These are phyloP conservation scores for Vachellia collinsii DNA, from an alignment of 306 rosid genomes.

Conservation along the genomic window DNA sequence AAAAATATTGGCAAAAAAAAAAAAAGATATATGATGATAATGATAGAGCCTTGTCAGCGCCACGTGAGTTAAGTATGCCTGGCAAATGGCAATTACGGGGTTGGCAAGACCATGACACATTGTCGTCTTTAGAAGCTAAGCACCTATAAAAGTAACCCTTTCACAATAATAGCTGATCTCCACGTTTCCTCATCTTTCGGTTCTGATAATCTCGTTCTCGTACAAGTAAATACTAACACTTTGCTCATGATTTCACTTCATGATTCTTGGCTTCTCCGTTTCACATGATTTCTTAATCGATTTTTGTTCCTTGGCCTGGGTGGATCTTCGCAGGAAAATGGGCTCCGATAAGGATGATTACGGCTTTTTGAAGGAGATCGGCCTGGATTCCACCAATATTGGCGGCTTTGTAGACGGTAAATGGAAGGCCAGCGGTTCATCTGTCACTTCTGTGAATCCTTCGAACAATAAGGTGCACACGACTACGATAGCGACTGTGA, in stretches of 20 bases:
- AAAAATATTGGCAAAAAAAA: no score
- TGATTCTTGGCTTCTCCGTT: not conserved
- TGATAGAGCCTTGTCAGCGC: no score
- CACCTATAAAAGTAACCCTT: not conserved
- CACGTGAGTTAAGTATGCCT: not conserved
- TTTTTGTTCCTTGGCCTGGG: not conserved
- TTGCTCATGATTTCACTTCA: not conserved
- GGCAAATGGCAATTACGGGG: not conserved
- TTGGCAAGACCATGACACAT: not conserved
- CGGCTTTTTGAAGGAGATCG: slow-evolving; percentile 24
- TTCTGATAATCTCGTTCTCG: not conserved
- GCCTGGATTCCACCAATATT: slow-evolving; percentile 14
- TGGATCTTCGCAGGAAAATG: slow-evolving; percentile 12
- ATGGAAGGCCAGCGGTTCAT: slow-evolving; percentile 32
- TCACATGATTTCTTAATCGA: not conserved
- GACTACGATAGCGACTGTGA: not conserved
- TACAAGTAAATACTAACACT: not conserved
- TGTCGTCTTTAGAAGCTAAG: not conserved
- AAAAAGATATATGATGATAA: no score
- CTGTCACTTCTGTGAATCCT: slow-evolving; percentile 28
- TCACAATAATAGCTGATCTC: not conserved
- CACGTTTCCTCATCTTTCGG: not conserved
- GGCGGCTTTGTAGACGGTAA: slow-evolving; percentile 4
- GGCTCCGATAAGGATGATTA: slow-evolving; percentile 15
- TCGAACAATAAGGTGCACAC: slow-evolving; percentile 18